Conservation (phyloP, 75 land plant genomes). For the Pinus albicaulis region DNA sequence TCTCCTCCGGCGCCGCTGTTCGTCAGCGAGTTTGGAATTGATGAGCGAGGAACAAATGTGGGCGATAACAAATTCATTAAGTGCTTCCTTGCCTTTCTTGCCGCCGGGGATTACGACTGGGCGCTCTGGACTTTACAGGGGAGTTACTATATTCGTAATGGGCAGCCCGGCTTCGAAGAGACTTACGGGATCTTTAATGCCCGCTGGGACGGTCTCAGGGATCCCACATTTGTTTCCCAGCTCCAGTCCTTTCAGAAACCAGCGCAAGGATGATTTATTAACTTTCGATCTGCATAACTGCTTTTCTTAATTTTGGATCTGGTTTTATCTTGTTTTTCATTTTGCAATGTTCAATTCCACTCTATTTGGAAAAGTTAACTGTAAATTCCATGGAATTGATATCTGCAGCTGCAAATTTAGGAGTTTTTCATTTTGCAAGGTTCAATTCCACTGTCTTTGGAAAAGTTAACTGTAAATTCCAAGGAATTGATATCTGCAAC, state of each 20-base stretch:
- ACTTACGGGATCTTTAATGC: slow-evolving; percentile 33
- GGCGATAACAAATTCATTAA: slow-evolving; percentile 27
- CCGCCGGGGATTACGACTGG: slow-evolving; percentile 50
- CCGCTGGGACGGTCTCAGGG: slow-evolving; percentile 24
- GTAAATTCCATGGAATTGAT: no score
- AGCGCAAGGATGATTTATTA: slow-evolving; percentile 7
- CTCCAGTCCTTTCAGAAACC: slow-evolving; percentile 13
- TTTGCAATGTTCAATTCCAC: no score
- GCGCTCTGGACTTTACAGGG: slow-evolving; percentile 62
- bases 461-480: no score
- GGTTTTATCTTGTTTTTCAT: no score
- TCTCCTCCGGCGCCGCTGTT: slow-evolving; percentile 16
- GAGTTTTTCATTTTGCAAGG: no score
- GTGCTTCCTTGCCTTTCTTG: slow-evolving; percentile 31
- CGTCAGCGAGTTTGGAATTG: slow-evolving; percentile 51
- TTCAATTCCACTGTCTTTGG: no score
- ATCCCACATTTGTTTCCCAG: slow-evolving; percentile 15
- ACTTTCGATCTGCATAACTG: no score
- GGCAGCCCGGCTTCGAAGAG: slow-evolving; percentile 29
- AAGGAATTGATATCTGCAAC: no score
- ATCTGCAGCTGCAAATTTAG: no score
- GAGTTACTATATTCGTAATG: slow-evolving; percentile 42
- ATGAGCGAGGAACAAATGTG: slow-evolving; percentile 21
- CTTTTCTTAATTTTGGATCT: no score
- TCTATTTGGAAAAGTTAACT: no score